Evolutionary conservation across 192 early-diverging fungal genomes (phyloP).

Genomic region (Ambispora gerdemannii): DNA sequence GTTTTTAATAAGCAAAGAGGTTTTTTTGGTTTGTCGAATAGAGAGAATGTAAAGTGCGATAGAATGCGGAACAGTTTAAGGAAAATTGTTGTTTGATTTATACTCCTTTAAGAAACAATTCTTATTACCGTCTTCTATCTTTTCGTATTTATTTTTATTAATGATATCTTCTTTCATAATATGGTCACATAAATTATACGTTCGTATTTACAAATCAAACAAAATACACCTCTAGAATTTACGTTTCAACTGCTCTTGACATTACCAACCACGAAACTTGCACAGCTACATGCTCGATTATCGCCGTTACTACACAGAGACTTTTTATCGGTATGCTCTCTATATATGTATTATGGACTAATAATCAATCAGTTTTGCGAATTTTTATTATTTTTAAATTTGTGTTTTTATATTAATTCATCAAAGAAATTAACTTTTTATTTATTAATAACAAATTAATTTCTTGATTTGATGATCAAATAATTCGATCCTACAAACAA

Average conservation of each 20-base stretch:
- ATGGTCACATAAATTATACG: background rate
- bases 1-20: background rate
- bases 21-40: background rate
- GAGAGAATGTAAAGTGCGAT: background rate
- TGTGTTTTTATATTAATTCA: background rate
- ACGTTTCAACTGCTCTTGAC: constrained; percentile 55
- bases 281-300: constrained; percentile 43
- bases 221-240: too few relatives aligned
- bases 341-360: too few relatives aligned
- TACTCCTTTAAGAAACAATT: constrained; percentile 2
- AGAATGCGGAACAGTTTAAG: too few relatives aligned
- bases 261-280: constrained; percentile 47
- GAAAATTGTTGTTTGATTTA: background rate
- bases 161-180: background rate
- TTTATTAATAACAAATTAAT: too few relatives aligned
- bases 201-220: constrained; percentile 12
- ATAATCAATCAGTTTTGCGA: too few relatives aligned
- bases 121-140: background rate
- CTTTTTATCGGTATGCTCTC: constrained; percentile 44
- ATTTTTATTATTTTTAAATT: constrained; percentile 7
- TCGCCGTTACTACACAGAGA: constrained; percentile 55
- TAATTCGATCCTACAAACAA: too few relatives aligned
- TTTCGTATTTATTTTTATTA: background rate
- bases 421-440: background rate
- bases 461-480: too few relatives aligned